Evolutionary conservation across 306 rosid species (phyloP).

Genomic region (Cucurbita argyrosperma): DNA sequence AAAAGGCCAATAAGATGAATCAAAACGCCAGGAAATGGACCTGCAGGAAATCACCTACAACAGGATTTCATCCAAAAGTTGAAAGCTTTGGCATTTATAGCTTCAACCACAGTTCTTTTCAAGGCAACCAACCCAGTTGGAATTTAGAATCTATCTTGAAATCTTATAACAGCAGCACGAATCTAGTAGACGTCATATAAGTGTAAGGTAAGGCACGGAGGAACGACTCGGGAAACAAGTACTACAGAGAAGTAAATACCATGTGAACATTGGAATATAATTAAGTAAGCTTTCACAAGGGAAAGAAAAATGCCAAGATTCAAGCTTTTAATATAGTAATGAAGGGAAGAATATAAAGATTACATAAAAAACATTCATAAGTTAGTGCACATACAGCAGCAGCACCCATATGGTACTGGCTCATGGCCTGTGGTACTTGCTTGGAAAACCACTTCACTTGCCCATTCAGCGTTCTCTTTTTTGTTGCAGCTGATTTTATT

Average conservation of each 20-base stretch:
- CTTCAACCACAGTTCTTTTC: neutral
- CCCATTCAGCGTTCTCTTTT: neutral
- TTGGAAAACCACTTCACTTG: neutral
- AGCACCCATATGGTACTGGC: neutral
- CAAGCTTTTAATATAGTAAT: neutral
- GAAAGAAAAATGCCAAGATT: constrained; percentile 6
- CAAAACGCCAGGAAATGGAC: neutral
- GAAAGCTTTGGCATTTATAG: neutral
- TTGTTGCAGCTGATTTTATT: constrained; percentile 1
- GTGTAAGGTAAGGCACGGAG: neutral
- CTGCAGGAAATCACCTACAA: neutral
- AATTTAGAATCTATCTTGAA: neutral
- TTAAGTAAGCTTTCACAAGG: constrained; percentile 2
- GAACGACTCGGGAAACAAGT: neutral
- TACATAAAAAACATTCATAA: constrained; percentile 2
- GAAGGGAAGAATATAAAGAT: constrained; percentile 2
- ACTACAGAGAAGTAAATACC: neutral
- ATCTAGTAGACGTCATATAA: neutral
- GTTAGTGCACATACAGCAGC: neutral
- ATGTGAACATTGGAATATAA: constrained; percentile 5
- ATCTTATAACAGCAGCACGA: neutral
- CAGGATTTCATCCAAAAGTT: constrained; percentile 3
- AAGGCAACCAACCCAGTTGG: neutral
- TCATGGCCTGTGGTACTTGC: neutral
- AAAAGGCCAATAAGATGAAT: neutral